Evolutionary conservation across 352 stramenopile species (phyloP), one percentile per base, ranked within the genome.

Genomic region (Globisporangium acanthophoron): DNA sequence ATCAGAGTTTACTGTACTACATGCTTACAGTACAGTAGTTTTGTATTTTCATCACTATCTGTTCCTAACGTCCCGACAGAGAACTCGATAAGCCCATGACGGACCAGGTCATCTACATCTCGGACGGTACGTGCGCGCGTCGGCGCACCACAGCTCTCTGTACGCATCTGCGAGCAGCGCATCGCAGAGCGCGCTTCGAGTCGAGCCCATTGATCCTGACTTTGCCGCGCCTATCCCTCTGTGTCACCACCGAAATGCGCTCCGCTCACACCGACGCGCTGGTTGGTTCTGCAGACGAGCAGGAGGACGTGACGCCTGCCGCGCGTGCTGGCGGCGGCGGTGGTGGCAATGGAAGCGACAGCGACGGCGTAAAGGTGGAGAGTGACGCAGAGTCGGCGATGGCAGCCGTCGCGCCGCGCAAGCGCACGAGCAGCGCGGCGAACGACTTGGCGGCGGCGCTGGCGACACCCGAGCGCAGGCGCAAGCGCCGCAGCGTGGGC

Each of bases 71-170:
- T 33, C 5, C 15, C 11, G 5, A 24, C n/a, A 29, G 11, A 31
- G 12, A 33, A 27, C 24, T 29, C 29, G 41, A 15, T 1, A 41
- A 21, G 31, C 6, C 20, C 1, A 64, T 64, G 57, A 48, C 51
- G 40, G 62, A 68, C 58, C 43, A 73, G 3, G 68, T 81, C 27
- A 73, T 81, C 56, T 65, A 72, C 62, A 78, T 83, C 62, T 83
- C 76, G 39, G 73, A 85, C 44, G 71, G 76, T 83, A 56, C 47
- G 68, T 65, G 41, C 15, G 16, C 12, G 35, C 13, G 3, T 7
- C 40, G 2, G 7, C 13, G 16, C 21, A 21, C 16, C 15, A 21
- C 11, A 8, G 3, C 9, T 2, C 18, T 50, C 35, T 1, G 24
- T 3, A n/a, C 48, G 27, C 5, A 15, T 12, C 46, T 11, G 21